These are phyloP conservation scores for Penicillium turbatum DNA, from an alignment of 495 filamentous ascomycete species.

Conservation along the genomic window DNA sequence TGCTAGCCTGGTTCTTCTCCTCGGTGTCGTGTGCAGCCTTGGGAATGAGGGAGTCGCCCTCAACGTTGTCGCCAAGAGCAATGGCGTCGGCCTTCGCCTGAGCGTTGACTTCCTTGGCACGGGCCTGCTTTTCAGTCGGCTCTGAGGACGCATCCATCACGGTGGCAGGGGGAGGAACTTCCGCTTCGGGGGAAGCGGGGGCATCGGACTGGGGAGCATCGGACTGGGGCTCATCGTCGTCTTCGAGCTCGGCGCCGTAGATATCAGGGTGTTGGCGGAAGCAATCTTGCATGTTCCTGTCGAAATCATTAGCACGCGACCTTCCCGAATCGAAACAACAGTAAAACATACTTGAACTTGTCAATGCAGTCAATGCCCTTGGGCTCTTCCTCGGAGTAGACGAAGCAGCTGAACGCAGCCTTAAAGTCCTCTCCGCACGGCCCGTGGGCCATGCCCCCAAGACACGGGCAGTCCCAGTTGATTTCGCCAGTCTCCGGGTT, in stretches of 20 bases:
- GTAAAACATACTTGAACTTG: constrained; percentile 74
- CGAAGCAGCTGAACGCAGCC: constrained; percentile 94
- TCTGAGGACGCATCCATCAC: constrained; percentile 18
- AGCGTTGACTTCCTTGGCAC: constrained; percentile 22
- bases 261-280: constrained; percentile 87
- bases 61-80: constrained; percentile 26
- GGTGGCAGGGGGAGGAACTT: constrained; percentile 9
- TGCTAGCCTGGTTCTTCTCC: constrained; percentile 22
- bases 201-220: constrained; percentile 13
- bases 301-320: constrained; percentile 7
- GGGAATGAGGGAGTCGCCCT: constrained; percentile 45
- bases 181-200: constrained; percentile 12
- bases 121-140: constrained; percentile 26
- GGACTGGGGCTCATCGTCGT: constrained; percentile 60
- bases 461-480: constrained; percentile 98
- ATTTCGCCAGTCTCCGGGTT: constrained; percentile 99
- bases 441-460: constrained; percentile 95
- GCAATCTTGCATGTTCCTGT: constrained; percentile 92
- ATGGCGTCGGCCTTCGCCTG: constrained; percentile 22
- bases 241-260: constrained; percentile 85
- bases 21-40: constrained; percentile 50
- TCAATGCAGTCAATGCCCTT: constrained; percentile 99
- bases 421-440: constrained; percentile 95
- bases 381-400: constrained; percentile 89
- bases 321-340: neutral